Conservation (phyloP, 768 basidiomycete species). For the Mycena polygramma region DNA sequence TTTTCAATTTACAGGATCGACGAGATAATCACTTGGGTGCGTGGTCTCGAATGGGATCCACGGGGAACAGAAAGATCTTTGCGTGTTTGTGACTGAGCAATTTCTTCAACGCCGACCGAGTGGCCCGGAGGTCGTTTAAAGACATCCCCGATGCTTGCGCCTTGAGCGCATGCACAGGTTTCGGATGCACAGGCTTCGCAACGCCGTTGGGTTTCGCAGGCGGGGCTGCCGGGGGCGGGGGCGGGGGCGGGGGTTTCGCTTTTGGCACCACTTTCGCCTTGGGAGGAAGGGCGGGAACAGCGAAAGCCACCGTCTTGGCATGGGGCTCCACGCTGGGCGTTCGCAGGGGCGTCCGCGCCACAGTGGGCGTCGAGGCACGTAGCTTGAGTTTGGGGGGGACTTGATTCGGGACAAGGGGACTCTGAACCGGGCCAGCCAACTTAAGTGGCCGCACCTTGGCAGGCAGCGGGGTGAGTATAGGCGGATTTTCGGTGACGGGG, state of each 20-base stretch:
- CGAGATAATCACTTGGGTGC: constrained; percentile 79
- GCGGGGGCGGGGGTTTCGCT: constrained; percentile 38
- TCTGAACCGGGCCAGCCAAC: constrained; percentile 52
- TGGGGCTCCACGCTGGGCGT: constrained; percentile 49
- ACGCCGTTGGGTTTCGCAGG: constrained; percentile 31
- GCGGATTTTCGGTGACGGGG: constrained; percentile 73
- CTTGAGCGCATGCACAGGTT: constrained; percentile 70
- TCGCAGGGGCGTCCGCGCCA: constrained; percentile 20
- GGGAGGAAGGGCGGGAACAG: constrained; percentile 46
- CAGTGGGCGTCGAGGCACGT: constrained; percentile 37
- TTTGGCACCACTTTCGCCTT: constrained; percentile 37
- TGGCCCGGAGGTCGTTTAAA: constrained; percentile 80
- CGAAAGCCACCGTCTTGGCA: constrained; percentile 54
- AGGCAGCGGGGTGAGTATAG: constrained; percentile 59
- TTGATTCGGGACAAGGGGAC: constrained; percentile 51
- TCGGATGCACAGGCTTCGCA: constrained; percentile 38
- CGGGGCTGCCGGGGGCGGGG: constrained; percentile 5
- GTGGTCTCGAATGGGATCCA: constrained; percentile 94
- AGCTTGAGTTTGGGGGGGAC: constrained; percentile 45
- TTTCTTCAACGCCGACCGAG: constrained; percentile 84
- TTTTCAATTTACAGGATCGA: constrained; percentile 1
- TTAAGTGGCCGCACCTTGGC: constrained; percentile 66
- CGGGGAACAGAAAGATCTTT: constrained; percentile 83
- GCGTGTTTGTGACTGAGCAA: constrained; percentile 81
- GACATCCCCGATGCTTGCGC: constrained; percentile 85